A percentile compares a stretch with the other conserved stretches of the same genome.
Evolutionary conservation across 2,329 filamentous ascomycete genomes (phyloP).

Genomic region (Neonectria faginata): DNA sequence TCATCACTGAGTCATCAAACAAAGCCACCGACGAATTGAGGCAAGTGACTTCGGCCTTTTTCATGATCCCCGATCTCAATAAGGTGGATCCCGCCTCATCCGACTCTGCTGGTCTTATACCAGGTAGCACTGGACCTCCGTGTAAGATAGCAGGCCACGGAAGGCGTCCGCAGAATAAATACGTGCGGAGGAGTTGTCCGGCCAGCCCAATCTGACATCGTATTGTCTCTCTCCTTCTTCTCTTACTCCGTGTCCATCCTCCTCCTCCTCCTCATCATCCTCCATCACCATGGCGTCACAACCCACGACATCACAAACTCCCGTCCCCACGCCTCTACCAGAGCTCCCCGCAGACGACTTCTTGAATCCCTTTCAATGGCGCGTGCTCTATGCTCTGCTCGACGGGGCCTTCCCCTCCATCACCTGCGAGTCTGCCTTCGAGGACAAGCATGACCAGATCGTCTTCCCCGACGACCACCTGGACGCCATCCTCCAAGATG

Average conservation of each 20-base stretch:
- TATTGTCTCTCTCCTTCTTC: conserved; percentile 26
- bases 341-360: conserved; percentile 49
- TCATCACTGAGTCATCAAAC: neutral
- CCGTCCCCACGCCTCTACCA: conserved; percentile 43
- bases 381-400: conserved; percentile 64
- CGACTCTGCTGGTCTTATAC: neutral
- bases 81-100: neutral
- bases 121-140: neutral
- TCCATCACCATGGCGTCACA: conserved; percentile 31
- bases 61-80: neutral
- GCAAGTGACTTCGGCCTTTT: neutral
- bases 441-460: conserved; percentile 57
- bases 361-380: conserved; percentile 64
- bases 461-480: conserved; percentile 63
- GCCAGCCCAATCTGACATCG: conserved; percentile 1
- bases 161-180: neutral
- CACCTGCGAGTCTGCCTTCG: conserved; percentile 53
- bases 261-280: conserved; percentile 5
- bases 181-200: neutral
- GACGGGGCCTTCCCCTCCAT: conserved; percentile 73
- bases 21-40: neutral
- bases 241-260: conserved; percentile 19
- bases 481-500: conserved; percentile 56
- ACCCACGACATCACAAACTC: conserved; percentile 35
- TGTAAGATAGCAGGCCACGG: conserved; percentile 1